Evolutionary conservation across 2,329 filamentous ascomycete species (phyloP), one percentile per base, ranked within the genome.

Genomic region (Fusarium sp.): DNA sequence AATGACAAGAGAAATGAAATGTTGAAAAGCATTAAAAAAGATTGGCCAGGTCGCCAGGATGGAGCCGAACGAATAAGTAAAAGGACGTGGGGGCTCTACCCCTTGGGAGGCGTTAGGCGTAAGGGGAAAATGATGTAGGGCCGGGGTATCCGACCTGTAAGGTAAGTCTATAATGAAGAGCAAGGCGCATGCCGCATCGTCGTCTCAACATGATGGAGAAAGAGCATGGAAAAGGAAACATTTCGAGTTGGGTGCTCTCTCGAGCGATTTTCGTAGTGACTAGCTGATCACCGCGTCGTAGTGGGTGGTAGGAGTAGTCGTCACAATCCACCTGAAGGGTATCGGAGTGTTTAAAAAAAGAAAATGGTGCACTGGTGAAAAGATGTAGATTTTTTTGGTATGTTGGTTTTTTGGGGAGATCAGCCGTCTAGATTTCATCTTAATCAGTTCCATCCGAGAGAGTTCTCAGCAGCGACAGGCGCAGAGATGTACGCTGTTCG

Each of bases 401-500:
- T 68, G 39, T 65, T 50, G 42, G 8, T 35, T 35, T 38, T 57
- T 56, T 55, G 57, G 49, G 38, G 46, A 64, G 60, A 63, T 66
- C 52, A 56, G 62, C 52, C 44, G 55, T 64, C 53, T 42, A 62
- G 38, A 68, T 68, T 18, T 23, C 31, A 5, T 29, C 9, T 21
- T n/a, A 41, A 69, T 79, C 70, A 98, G 84, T 97, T 97, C 94
- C 94, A 98, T 75, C 94, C 94, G 71, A 98, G 88, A 52, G 93
- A 97, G 86, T 98, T 98, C 84, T 97, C 94, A 6, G 94, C 92
- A 80, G 94, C 94, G 68, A 97, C 92, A 6, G 94, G 94, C 33
- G 93, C 93, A 66, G 93, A 97, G 78, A 98, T 97, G 80, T 91
- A 85, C 42, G 86, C 85, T 6, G 86, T 88, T 47, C 87, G 84